phyloP scores from a whole-genome alignment of 2,329 filamentous ascomycete species.

The Fonsecaea nubica region DNA sequence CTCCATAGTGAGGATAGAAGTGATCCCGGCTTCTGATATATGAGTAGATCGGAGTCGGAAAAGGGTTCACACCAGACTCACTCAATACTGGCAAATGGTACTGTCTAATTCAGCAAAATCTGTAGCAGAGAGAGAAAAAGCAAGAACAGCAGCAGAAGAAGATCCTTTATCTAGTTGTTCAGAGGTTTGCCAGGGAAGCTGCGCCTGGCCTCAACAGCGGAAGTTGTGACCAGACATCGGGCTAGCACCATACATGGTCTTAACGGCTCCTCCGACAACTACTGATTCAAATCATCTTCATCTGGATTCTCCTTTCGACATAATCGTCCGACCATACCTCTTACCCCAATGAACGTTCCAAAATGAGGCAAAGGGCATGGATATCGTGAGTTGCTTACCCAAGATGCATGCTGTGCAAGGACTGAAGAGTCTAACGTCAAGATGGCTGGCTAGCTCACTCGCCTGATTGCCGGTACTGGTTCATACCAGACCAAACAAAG shows the following conservation, averaged over 20 bases:
- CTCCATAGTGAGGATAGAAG: background rate
- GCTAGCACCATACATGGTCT: background rate
- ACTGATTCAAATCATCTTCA: slow-evolving; percentile 1
- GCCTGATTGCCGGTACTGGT: slow-evolving; percentile 65
- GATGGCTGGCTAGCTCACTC: slow-evolving; percentile 59
- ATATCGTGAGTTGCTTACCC: slow-evolving; percentile 50
- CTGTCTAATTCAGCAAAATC: background rate
- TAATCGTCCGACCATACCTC: slow-evolving; percentile 7
- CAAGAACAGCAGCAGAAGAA: background rate
- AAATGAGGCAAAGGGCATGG: slow-evolving; percentile 45
- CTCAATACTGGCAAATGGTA: background rate
- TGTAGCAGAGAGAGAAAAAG: background rate
- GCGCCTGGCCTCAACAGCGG: background rate
- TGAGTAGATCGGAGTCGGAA: background rate
- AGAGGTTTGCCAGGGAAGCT: background rate
- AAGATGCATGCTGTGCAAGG: slow-evolving; percentile 27
- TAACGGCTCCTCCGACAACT: background rate
- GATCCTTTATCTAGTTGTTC: background rate
- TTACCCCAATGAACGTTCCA: slow-evolving; percentile 14
- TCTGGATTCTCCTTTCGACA: slow-evolving; percentile 16
- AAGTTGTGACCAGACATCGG: background rate
- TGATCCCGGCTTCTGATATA: background rate
- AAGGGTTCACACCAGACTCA: background rate
- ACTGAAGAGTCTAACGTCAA: slow-evolving; percentile 28
- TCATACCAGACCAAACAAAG: slow-evolving; percentile 56